phyloP scores from a whole-genome alignment of 1,284 basidiomycete genomes.

The Pseudozyma pruni region DNA sequence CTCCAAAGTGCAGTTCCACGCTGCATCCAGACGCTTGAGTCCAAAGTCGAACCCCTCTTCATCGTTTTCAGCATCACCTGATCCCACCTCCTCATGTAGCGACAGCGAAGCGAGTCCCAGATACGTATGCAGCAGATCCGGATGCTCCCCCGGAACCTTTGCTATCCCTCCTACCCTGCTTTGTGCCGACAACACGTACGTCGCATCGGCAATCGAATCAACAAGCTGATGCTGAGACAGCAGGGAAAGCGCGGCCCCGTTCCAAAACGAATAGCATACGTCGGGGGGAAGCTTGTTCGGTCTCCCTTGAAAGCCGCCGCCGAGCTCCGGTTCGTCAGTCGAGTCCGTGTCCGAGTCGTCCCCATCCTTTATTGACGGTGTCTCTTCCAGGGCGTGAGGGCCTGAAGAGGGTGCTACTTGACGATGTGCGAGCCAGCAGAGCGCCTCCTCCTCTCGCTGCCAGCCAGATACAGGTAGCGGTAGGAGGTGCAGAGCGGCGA shows the following conservation, averaged over 20 bases:
- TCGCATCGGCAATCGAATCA: constrained; percentile 40
- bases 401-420: constrained; percentile 14
- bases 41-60: constrained; percentile 13
- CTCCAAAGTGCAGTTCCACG: constrained; percentile 18
- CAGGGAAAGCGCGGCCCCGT: constrained; percentile 54
- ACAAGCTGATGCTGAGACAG: constrained; percentile 46
- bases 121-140: constrained; percentile 65
- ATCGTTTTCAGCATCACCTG: background rate
- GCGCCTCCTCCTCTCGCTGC: constrained; percentile 8
- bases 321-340: constrained; percentile 18
- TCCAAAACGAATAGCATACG: constrained; percentile 67
- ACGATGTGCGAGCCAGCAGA: constrained; percentile 29
- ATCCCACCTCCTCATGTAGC: constrained; percentile 31
- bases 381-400: too few species aligned
- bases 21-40: constrained; percentile 23
- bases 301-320: constrained; percentile 56
- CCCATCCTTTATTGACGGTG: background rate
- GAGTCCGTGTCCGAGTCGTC: constrained; percentile 6
- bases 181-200: constrained; percentile 57
- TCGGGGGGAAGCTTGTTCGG: constrained; percentile 52
- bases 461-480: background rate
- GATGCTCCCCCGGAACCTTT: constrained; percentile 57
- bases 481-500: constrained; percentile 79
- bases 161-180: constrained; percentile 58
- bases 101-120: constrained; percentile 56